Conservation (phyloP, 2,329 filamentous ascomycete species). For the Pezicula carpinea region DNA sequence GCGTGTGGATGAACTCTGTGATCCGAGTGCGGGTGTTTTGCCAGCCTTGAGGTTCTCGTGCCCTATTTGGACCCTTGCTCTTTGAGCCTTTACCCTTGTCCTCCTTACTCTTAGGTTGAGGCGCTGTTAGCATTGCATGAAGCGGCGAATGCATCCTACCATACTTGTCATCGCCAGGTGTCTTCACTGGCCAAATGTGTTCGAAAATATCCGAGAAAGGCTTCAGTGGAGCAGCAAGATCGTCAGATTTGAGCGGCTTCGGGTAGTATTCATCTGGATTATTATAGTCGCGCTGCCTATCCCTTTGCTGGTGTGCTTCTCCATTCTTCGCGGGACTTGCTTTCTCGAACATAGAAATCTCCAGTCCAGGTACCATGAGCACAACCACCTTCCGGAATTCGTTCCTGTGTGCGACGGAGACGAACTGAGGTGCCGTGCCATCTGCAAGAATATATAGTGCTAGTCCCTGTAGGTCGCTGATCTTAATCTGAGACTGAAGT, state of each 20-base stretch:
- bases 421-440: conserved; percentile 60
- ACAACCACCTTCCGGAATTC: conserved; percentile 76
- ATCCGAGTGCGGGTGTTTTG: conserved; percentile 76
- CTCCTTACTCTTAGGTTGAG: conserved; percentile 64
- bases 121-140: conserved; percentile 74
- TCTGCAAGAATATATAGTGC: conserved; percentile 65
- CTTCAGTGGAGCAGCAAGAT: conserved; percentile 49
- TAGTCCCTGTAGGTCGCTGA: conserved; percentile 58
- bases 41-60: conserved; percentile 61
- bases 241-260: conserved; percentile 44
- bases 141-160: conserved; percentile 82
- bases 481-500: conserved; percentile 56
- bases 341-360: conserved; percentile 81
- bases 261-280: conserved; percentile 59
- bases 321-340: conserved; percentile 24
- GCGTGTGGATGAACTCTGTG: conserved; percentile 68
- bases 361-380: conserved; percentile 87
- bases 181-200: conserved; percentile 83
- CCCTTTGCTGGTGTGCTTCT: conserved; percentile 3
- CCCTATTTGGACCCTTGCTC: conserved; percentile 43
- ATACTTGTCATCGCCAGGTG: conserved; percentile 79
- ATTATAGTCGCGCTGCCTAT: conserved; percentile 24
- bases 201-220: conserved; percentile 78
- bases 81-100: conserved; percentile 42
- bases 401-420: conserved; percentile 56